These are phyloP conservation scores for Tricholoma terreum DNA, from an alignment of 768 basidiomycete species.

Conservation along the genomic window DNA sequence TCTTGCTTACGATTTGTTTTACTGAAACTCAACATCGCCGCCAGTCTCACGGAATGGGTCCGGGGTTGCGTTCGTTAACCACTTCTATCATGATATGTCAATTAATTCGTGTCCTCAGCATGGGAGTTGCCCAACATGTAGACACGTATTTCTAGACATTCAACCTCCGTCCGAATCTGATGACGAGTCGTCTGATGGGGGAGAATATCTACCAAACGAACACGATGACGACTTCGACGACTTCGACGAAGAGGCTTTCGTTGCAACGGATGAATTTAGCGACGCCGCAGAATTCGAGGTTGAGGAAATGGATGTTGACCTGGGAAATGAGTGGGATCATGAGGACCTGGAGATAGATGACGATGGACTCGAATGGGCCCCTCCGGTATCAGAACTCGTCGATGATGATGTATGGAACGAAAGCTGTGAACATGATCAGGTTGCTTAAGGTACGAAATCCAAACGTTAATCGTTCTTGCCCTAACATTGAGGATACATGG, in stretches of 20 bases:
- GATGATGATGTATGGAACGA: slow-evolving; percentile 9
- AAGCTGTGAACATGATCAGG: slow-evolving; percentile 1
- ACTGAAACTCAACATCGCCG: slow-evolving; percentile 2
- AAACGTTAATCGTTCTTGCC: slow-evolving; percentile 15
- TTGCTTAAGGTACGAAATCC: neutral
- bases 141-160: slow-evolving; percentile 56
- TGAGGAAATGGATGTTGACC: slow-evolving; percentile 36
- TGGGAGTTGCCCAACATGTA: slow-evolving; percentile 69
- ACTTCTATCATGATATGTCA: neutral
- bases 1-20: neutral
- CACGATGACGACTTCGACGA: slow-evolving; percentile 42
- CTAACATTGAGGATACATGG: slow-evolving; percentile 21
- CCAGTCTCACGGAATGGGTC: slow-evolving; percentile 68
- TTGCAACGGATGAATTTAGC: slow-evolving; percentile 42
- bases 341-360: slow-evolving; percentile 25
- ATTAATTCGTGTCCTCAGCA: slow-evolving; percentile 40
- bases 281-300: slow-evolving; percentile 37
- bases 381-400: slow-evolving; percentile 25
- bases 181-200: slow-evolving; percentile 64
- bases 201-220: slow-evolving; percentile 59
- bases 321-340: slow-evolving; percentile 15
- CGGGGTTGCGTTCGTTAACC: slow-evolving; percentile 42
- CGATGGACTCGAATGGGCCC: slow-evolving; percentile 34
- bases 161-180: slow-evolving; percentile 50
- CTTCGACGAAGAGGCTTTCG: slow-evolving; percentile 45